Evolutionary conservation across 2,329 filamentous ascomycete genomes (phyloP), one percentile per base, ranked within the genome.

Genomic region (Alternaria panax): DNA sequence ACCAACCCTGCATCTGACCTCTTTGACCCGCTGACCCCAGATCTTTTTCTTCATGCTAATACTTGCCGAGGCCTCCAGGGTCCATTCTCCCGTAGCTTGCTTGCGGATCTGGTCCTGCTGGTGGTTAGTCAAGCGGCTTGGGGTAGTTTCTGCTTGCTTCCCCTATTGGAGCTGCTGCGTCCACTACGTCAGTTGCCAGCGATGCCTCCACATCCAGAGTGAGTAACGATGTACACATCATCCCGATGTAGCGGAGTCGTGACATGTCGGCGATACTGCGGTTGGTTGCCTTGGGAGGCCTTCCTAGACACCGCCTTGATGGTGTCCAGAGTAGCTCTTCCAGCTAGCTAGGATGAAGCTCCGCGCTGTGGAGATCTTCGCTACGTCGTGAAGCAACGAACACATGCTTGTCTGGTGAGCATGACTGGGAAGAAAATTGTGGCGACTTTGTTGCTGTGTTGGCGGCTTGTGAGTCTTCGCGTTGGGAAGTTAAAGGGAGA

Each of bases 241-340:
- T 12, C 16, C 46, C 50, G 51, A 24, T 41, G 20, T 25, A 28
- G 42, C 25, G 8, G 40, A 24, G n/a, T 40, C 42, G 48, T 53
- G 47, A 60, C 43, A 56, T 48, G 51, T 41, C 18, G 34, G 57
- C 43, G 28, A 40, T 27, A 60, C 54, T 51, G 50, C 60, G 54
- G 66, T 59, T 63, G 62, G 62, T 42, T 47, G 43, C 47, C 30
- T 51, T 54, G 55, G 64, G 57, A 62, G 64, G 27, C 34, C 63
- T 68, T 61, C 64, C 62, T 62, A 51, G 65, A 63, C 60, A 65
- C 63, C 66, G 59, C 65, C 63, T 58, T 63, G 57, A 22, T 62
- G 53, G 47, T 41, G 27, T 22, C 30, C 14, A 51, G 50, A 18
- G 22, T 55, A 55, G 56, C 60, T 38, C 18, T 27, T 25, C 30